A percentile compares a stretch with the other conserved stretches of the same genome.
Evolutionary conservation across 805 yeast species (phyloP).

Genomic region (Schizosaccharomyces lindneri): DNA sequence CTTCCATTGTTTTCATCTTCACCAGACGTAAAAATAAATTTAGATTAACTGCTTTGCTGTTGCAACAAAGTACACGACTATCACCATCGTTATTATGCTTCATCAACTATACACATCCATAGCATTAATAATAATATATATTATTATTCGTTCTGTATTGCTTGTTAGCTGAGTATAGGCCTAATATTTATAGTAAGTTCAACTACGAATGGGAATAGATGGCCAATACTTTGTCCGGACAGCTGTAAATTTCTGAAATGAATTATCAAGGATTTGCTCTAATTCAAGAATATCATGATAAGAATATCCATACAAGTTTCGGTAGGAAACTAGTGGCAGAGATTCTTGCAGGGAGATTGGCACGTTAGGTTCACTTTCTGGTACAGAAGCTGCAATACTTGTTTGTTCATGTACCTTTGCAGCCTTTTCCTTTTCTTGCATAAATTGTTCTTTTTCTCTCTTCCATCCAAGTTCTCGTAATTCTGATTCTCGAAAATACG

Average conservation of each 20-base stretch:
- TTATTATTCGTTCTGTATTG: not conserved
- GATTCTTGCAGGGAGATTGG: not conserved
- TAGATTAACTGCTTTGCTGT: not conserved
- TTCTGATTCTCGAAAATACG: slow-evolving; percentile 9
- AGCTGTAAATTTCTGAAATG: not conserved
- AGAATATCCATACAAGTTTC: not conserved
- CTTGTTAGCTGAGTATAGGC: not conserved
- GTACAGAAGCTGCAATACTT: not conserved
- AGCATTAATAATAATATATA: too few species aligned
- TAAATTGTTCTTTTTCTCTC: not conserved
- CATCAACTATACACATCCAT: too few species aligned
- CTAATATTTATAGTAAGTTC: not conserved
- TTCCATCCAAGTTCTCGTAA: not conserved
- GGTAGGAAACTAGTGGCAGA: not conserved
- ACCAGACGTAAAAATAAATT: not conserved
- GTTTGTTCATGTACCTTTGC: not conserved
- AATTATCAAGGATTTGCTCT: not conserved
- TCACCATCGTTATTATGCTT: too few species aligned
- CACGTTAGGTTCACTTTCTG: not conserved
- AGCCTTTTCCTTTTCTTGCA: not conserved
- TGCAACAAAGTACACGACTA: not conserved
- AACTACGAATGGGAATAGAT: not conserved
- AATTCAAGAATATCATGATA: not conserved
- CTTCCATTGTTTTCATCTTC: too few species aligned
- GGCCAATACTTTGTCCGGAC: not conserved